Evolutionary conservation across 768 basidiomycete species (phyloP).

Genomic region (Pholiota molesta): DNA sequence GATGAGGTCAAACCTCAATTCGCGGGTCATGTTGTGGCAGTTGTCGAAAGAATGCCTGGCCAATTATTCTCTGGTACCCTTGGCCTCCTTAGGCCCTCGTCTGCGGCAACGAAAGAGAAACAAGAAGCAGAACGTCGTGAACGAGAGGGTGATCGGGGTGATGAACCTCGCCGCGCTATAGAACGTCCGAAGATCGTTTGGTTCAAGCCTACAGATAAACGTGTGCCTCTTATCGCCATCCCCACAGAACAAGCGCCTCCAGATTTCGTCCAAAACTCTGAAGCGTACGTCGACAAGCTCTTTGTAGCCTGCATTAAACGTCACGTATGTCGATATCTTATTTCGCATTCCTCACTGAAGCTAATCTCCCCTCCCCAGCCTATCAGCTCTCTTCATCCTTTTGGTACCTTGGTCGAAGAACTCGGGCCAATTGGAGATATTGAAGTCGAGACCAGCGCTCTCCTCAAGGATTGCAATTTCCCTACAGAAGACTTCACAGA

Average conservation of each 20-base stretch:
- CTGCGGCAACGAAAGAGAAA: slow-evolving; percentile 97
- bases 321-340: slow-evolving; percentile 57
- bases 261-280: slow-evolving; percentile 95
- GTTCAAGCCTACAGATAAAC: slow-evolving; percentile 99
- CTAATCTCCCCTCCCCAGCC: slow-evolving; percentile 47
- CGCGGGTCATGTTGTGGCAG: slow-evolving; percentile 99
- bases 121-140: slow-evolving; percentile 98
- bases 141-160: slow-evolving; percentile 90
- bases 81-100: slow-evolving; percentile 92
- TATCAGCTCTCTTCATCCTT: slow-evolving; percentile 96
- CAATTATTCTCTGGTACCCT: slow-evolving; percentile 98
- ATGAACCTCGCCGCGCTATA: slow-evolving; percentile 77
- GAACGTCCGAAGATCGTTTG: slow-evolving; percentile 99
- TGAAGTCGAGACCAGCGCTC: slow-evolving; percentile 95
- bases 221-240: slow-evolving; percentile 97
- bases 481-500: slow-evolving; percentile 97
- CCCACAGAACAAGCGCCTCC: slow-evolving; percentile 97
- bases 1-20: slow-evolving; percentile 98
- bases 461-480: slow-evolving; percentile 99
- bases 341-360: slow-evolving; percentile 17
- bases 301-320: slow-evolving; percentile 99
- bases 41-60: slow-evolving; percentile 98
- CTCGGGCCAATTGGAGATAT: slow-evolving; percentile 98
- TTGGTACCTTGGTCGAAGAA: slow-evolving; percentile 97
- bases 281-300: slow-evolving; percentile 84